phyloP scores from a whole-genome alignment of 306 rosid genomes.

The Quercus cerris region DNA sequence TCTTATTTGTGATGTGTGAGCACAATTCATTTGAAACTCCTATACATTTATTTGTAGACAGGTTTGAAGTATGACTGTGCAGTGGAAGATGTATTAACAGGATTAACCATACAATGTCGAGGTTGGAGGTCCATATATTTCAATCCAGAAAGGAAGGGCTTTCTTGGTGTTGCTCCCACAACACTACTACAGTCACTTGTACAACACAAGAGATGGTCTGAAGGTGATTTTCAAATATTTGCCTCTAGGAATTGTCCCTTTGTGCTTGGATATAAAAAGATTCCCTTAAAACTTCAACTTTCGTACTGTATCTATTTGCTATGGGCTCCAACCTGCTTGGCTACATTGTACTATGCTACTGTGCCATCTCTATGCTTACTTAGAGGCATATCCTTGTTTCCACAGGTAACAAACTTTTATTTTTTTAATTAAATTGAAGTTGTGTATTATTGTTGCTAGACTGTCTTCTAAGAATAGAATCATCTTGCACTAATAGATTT shows the following conservation, averaged over 20 bases:
- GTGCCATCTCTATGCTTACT: conserved; percentile 1
- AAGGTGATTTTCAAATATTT: conserved; percentile 1
- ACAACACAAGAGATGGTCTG: background rate
- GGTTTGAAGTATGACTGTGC: conserved; percentile 20
- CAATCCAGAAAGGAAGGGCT: conserved; percentile 2
- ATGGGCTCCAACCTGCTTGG: background rate
- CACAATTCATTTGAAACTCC: background rate
- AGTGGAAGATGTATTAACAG: conserved; percentile 14
- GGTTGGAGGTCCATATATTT: conserved; percentile 22
- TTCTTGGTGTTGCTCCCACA: conserved; percentile 1
- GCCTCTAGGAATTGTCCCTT: background rate
- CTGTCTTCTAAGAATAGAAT: background rate
- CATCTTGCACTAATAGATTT: background rate
- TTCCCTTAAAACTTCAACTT: conserved; percentile 1
- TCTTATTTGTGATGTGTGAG: no score
- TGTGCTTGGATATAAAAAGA: background rate
- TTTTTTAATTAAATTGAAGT: background rate
- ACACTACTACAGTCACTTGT: background rate
- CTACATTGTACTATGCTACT: background rate
- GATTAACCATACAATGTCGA: conserved; percentile 14
- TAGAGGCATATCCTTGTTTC: conserved; percentile 10
- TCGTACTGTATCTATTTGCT: background rate
- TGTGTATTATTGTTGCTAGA: background rate
- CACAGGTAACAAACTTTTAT: background rate
- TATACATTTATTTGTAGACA: background rate